These are phyloP conservation scores for Escovopsis sp. DNA, from an alignment of 2,329 filamentous ascomycete genomes.

Conservation along the genomic window DNA sequence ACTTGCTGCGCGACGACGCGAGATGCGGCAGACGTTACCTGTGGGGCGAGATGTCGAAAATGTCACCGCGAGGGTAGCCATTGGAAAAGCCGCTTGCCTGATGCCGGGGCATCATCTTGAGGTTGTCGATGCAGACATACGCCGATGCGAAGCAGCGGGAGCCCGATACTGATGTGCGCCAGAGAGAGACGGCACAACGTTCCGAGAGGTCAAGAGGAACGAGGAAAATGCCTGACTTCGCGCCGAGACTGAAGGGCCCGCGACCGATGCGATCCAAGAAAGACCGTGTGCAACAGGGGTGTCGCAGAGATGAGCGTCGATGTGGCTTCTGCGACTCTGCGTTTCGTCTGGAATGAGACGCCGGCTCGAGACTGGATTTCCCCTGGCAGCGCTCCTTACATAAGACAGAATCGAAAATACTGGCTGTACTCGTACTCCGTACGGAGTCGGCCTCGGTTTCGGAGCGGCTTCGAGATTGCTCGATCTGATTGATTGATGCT, in stretches of 20 bases:
- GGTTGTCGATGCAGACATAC: conserved; percentile 18
- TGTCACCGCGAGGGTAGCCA: conserved; percentile 64
- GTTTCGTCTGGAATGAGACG: not conserved
- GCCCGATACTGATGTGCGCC: conserved; percentile 1
- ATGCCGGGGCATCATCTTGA: conserved; percentile 77
- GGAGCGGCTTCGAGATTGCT: too few relatives aligned
- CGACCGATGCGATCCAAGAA: not conserved
- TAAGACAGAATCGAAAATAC: not conserved
- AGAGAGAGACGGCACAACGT: not conserved
- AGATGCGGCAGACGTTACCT: conserved; percentile 42
- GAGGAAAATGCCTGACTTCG: not conserved
- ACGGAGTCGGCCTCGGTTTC: too few relatives aligned
- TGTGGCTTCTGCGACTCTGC: not conserved
- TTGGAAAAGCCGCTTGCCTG: conserved; percentile 61
- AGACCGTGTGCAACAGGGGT: not conserved
- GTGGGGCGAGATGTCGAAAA: conserved; percentile 80
- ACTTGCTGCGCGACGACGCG: conserved; percentile 1
- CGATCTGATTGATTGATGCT: too few relatives aligned
- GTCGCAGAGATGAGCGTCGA: not conserved
- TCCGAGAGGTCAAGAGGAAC: not conserved
- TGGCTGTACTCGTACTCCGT: too few relatives aligned
- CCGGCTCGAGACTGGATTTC: not conserved
- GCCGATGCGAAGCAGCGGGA: conserved; percentile 12
- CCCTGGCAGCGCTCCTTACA: not conserved
- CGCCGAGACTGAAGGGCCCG: not conserved